phyloP scores from a whole-genome alignment of 1,284 basidiomycete species.

The Pholiota adiposa region DNA sequence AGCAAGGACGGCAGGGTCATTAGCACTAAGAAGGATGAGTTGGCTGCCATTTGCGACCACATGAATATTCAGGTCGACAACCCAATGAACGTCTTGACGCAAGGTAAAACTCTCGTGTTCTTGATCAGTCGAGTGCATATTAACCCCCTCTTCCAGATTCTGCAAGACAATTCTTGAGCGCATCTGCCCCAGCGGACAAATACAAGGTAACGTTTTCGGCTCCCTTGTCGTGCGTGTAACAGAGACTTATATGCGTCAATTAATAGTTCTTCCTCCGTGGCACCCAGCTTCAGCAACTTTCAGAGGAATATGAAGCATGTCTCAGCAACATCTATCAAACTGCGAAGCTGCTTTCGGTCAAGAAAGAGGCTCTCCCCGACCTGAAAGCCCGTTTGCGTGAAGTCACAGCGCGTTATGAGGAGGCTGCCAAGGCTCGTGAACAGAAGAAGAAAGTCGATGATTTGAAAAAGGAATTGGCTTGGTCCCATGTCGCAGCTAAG shows the following conservation, averaged over 20 bases:
- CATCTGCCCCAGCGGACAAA: constrained; percentile 84
- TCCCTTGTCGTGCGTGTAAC: too few species aligned
- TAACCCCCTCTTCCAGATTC: constrained; percentile 36
- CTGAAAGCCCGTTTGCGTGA: constrained; percentile 65
- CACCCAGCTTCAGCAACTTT: constrained; percentile 89
- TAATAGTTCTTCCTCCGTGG: constrained; percentile 91
- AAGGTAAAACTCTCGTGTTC: constrained; percentile 54
- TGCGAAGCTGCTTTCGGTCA: constrained; percentile 63
- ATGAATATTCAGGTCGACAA: constrained; percentile 98
- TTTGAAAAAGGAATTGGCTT: constrained; percentile 84
- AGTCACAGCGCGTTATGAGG: constrained; percentile 66
- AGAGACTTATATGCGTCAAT: not conserved
- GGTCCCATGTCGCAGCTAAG: constrained; percentile 85
- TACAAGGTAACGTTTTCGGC: constrained; percentile 69
- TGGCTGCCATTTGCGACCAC: constrained; percentile 88
- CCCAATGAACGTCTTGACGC: constrained; percentile 93
- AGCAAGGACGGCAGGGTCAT: constrained; percentile 68
- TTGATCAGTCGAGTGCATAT: not conserved
- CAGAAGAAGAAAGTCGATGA: constrained; percentile 71
- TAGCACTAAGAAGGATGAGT: constrained; percentile 84
- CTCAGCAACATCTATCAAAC: constrained; percentile 74
- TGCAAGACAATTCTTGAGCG: constrained; percentile 86
- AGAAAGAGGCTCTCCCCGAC: constrained; percentile 77
- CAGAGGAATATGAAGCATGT: constrained; percentile 84
- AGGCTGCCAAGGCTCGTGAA: constrained; percentile 74